Evolutionary conservation across 176 grass and related monocot species (phyloP), one percentile per base, ranked within the genome.

Genomic region (Musa acuminata): DNA sequence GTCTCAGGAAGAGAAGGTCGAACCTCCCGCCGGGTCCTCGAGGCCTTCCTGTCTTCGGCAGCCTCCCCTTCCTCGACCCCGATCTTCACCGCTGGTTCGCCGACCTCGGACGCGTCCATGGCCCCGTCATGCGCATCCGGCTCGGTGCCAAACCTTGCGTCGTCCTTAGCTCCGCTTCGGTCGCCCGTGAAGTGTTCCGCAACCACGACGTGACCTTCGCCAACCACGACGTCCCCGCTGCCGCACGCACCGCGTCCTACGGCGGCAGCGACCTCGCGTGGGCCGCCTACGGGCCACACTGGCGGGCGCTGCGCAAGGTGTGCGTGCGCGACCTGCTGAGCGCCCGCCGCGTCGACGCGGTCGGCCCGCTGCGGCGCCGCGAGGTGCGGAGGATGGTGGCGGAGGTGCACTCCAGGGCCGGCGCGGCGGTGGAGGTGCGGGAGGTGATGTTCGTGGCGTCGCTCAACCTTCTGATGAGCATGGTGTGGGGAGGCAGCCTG

Each of bases 261-360:
- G 85, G 87, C 78, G 84, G 82, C 13, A 71, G 16, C 0, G 72
- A 94, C 83, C 83, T 90, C 78, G 84, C 70, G 2, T 90, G 87
- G 85, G 85, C 75, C 64, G 85, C 91, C 25, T 71, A 82, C 0
- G 91, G 91, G 22, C 87, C 85, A 13, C 85, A 60, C 8, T 94
- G 87, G 87, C 85, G 91, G 11, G 74, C 89, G 51, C 85, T 94
- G 53, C 91, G 91, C 1, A 87, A 85, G 0, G 72, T 88, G n/a
- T 77, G 80, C 81, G 85, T 90, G 50, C 87, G 79, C 29, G 29
- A 35, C 3, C 29, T 35, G 3, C 29, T 35, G 3, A 35, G 29
- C 29, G 3, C 29, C 29, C 16, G 85, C 0, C 77, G 85, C 13
- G 77, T 94, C 43, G 83, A 90, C 1, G 58, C 62, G 60, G 83